Evolutionary conservation across 1,284 basidiomycete species (phyloP), one percentile per base, ranked within the genome.

Genomic region (Omphalotus olearius): DNA sequence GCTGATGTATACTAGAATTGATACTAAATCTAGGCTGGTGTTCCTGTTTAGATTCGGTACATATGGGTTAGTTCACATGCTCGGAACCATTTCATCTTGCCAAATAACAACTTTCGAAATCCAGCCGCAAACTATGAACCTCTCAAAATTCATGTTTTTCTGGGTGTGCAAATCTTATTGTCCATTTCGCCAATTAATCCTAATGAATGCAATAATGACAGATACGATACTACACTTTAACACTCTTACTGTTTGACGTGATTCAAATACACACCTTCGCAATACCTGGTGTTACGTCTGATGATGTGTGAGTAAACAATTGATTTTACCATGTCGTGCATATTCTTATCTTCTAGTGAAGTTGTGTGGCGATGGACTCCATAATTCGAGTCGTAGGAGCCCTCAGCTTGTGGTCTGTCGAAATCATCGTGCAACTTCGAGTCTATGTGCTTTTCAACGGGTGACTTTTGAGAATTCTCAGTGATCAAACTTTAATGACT

Each of bases 221-320:
- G 72, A 71, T 75, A 46, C 67, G 72, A 42, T 75, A 74, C 50
- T 75, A 73, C 57, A 73, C 70, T 6, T 66, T 75, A 25, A 55
- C 65, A n/a, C 61, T 72, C 2, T 56, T 71, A 2, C 44, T 70
- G 1, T 71, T 74, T 56, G 72, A 74, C 46, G 67, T 69, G 3
- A 58, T 69, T 0, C 72, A 74, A 56, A 74, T 72, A 18, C 71
- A 75, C 50, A 53, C 64, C 3, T 74, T 73, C 49, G 50, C 68
- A 3, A 61, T 58, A 17, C 67, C 64, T 6, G 64, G 66, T 6
- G 57, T 71, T 1, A 59, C 64, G 2, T 62, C 57, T 9, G 58
- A 65, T 44, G 58, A 57, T 30, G 43, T 69, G 68, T 70, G 52
- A n/a, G 69, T 51, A 17, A 9, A 33, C 30, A 2, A 33, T 13